Evolutionary conservation across 768 basidiomycete genomes (phyloP), one percentile per base, ranked within the genome.

Genomic region (Coprinellus micaceus): DNA sequence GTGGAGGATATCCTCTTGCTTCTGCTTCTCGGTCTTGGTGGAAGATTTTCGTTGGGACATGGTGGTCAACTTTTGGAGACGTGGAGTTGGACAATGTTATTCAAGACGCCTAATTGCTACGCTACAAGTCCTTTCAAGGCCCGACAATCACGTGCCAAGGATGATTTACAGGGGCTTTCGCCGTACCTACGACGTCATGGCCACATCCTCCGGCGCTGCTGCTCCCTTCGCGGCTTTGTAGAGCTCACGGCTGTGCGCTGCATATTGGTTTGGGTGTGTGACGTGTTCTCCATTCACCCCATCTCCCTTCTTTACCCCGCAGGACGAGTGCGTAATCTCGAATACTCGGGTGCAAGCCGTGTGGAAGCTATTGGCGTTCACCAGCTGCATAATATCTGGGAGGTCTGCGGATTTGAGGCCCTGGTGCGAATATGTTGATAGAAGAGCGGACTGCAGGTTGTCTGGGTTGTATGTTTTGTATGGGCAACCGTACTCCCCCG

Each of bases 261-360:
- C 85, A 60, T 91, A 91, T 63, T 93, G 88, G 69, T 99, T 99
- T 10, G 97, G 97, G 73, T 99, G 97, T 10, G 86, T 89, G 22
- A 98, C 89, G 58, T 83, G 89, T 65, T 97, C 95, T 0, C 91
- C 89, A 3, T 51, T 72, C 81, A 95, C 63, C 0, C 96, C 97
- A 13, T 97, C 92, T 2, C 94, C 94, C 68, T 91, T 95, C 73
- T 82, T 86, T 49, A 96, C 84, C 9, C 88, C 85, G 58, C 69
- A 74, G 19, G 69, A 68, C 22, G 77, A 73, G 69, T 98, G 96
- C 24, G 94, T 97, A 26, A 97, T 79, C 74, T 99, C 97, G 70
- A 94, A 99, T 21, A 98, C 93, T 22, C 95, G 82, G 9, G 97
- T 98, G 73, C 97, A 99, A 6, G 95, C 96, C 44, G 98, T 89